Evolutionary conservation across 495 filamentous ascomycete species (phyloP).

Genomic region (Talaromyces adpressus): DNA sequence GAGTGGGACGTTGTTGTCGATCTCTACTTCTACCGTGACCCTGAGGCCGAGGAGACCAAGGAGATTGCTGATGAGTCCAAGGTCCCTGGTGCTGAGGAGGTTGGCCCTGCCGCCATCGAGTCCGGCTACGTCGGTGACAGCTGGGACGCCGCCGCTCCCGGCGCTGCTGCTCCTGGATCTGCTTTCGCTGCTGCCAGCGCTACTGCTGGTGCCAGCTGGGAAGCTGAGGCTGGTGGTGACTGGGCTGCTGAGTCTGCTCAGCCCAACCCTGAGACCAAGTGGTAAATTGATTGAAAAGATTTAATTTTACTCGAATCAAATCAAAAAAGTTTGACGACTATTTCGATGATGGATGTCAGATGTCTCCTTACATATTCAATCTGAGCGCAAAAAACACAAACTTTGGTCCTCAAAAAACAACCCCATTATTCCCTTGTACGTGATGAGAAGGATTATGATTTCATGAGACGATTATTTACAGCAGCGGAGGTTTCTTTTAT

Average conservation of each 20-base stretch:
- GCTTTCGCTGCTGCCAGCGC: conserved; percentile 56
- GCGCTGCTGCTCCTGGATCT: conserved; percentile 50
- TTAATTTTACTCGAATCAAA: not conserved
- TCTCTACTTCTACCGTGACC: conserved; percentile 99
- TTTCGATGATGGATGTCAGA: not conserved
- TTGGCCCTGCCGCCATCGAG: conserved; percentile 70
- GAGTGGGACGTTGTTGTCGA: conserved; percentile 99
- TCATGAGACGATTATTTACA: conserved; percentile 6
- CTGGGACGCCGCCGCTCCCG: conserved; percentile 50
- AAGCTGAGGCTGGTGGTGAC: conserved; percentile 59
- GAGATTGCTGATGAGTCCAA: conserved; percentile 64
- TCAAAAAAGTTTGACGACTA: not conserved
- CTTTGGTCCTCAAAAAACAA: conserved; percentile 6
- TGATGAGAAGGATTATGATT: conserved; percentile 3
- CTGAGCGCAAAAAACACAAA: not conserved
- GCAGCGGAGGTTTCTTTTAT: conserved; percentile 3
- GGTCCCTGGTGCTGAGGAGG: conserved; percentile 75
- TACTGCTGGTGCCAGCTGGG: conserved; percentile 69
- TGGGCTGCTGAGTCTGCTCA: conserved; percentile 60
- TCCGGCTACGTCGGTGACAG: conserved; percentile 64
- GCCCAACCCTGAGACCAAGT: conserved; percentile 45
- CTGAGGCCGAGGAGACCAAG: conserved; percentile 96
- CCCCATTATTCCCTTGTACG: not conserved
- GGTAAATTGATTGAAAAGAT: conserved; percentile 47
- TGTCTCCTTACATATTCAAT: not conserved